Evolutionary conservation across 192 early-diverging fungal species (phyloP), one percentile per base, ranked within the genome.

Genomic region (Coemansia sp.): DNA sequence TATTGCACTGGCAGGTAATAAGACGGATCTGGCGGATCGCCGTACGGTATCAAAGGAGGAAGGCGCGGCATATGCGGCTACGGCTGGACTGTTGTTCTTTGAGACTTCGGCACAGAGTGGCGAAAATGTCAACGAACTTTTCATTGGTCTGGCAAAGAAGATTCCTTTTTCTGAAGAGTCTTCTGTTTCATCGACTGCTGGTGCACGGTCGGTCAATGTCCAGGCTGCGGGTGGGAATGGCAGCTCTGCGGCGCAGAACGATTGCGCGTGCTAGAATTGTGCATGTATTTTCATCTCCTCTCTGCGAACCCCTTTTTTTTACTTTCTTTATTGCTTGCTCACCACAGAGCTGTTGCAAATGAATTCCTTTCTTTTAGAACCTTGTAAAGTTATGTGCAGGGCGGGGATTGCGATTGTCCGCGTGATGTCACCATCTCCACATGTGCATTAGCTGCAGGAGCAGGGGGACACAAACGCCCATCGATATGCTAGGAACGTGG

Each of bases 1-100:
- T 65, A 98, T 99, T 87, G 92, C 93, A 10, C 83, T 99, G 66
- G 95, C 95, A 15, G 97, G 96, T 34, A 99, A 99, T 85, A 99
- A 99, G 84, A 79, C 94, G n/a, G 97, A 99, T 75, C 76, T 99
- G 65, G 87, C 81, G 13, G 77, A 83, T 53, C 87, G 90, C 69
- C 83, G 91, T 71, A 89, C 89, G 27, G 88, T 94, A 66, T 84
- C 89, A 43, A 86, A 84, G 44, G 87, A 93, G 76, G 89, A 95
- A 60, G 96, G 92, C 18, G 74, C 76, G 16, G 86, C 84, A n/a
- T 95, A 95, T 72, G 95, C 95, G 13, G 86, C 87, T 13, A 90
- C 95, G 60, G 76, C 85, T 29, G 91, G 91, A 7, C 82, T 97
- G 53, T 74, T 97, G 70, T 98, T 94, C 80, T 88, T 91, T 77